Evolutionary conservation across 2,329 filamentous ascomycete genomes (phyloP), one percentile per base, ranked within the genome.

Genomic region (Xenosphaeropsis pyriputrescens): DNA sequence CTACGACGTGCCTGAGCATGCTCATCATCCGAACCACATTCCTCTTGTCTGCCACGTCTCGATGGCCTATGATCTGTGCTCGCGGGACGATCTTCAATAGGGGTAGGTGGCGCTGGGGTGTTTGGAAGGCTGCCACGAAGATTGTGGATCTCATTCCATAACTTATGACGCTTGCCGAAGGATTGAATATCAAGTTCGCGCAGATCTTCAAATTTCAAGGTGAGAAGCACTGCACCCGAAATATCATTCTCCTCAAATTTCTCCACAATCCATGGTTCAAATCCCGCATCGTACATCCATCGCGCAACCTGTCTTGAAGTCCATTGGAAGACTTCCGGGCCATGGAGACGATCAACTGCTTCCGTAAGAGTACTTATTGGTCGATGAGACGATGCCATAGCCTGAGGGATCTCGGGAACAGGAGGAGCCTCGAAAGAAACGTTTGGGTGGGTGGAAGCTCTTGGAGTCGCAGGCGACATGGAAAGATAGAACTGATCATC

Each of bases 191-290:
- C 78, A 14, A 91, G 68, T 58, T 91, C 84, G 56, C 80, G 80
- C 40, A 91, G 63, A 50, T 91, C 88, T 45, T 93, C 85, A 48
- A 89, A 88, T 53, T 93, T 86, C 32, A 98, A 64, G n/a, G 89
- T 86, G 37, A 93, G 76, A 15, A 96, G 64, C 39, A 96, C 84
- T 4, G 76, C 70, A 12, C 89, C 89, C 18, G 80, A 85, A 56
- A 98, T 95, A 54, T 98, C 89, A 57, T 98, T 93, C 50, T 81
- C 73, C 43, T 88, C 70, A 51, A 98, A 95, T 48, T 81, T 84
- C 51, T 93, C 79, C 9, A 91, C 79, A 36, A 89, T 69, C 6
- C 69, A 63, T 37, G 75, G 63, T 55, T 94, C 88, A 54, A 93
- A 77, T 48, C 84, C 85, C 33, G 78, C 74, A 55, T 85, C 75